Evolutionary conservation across 768 basidiomycete species (phyloP), one percentile per base, ranked within the genome.

Genomic region (Basidioascus undulatus): DNA sequence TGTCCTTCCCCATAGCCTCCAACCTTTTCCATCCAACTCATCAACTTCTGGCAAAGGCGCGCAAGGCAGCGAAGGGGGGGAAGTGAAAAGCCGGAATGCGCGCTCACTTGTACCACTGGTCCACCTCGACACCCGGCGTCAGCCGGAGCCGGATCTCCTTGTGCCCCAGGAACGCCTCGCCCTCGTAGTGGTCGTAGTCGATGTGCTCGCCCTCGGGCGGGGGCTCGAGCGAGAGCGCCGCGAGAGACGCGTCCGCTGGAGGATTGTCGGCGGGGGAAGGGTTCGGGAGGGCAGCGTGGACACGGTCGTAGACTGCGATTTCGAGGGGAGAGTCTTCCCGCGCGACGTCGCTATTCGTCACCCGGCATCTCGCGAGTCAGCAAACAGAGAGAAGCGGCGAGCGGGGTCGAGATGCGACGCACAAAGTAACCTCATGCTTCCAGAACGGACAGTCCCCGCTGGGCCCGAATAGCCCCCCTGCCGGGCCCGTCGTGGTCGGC

Each of bases 351-450:
- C 89, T 96, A 57, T 30, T 20, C 19, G 12, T 15, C 15, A 19
- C 1, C 18, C 16, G 43, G 46, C 6, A 40, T 27, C 12, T 30
- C 18, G 30, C 27, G 18, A n/a, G 35, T 41, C 38, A 47, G 49
- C 31, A 3, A 37, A 16, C 44, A 32, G 44, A 44, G 28, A 42
- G n/a, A n/a, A 37, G 15, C 24, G 7, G 31, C 9, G 12, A 23
- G 16, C 16, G 26, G 5, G 13, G 9, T 4, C 9, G 5, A 25
- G 27, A 2, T 30, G 32, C n/a, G 7, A 68, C 87, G 60, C 59
- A 94, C 89, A 98, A 98, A 33, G 81, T 75, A 26, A 96, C 92
- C 57, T 96, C 79, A 57, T 96, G 89, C 62, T 98, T 98, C 92
- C 92, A 98, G 18, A 87, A 75, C 10, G 92, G 89, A 62, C 84